Conservation (phyloP, 2,329 filamentous ascomycete genomes). For the Penicillium sp. region DNA sequence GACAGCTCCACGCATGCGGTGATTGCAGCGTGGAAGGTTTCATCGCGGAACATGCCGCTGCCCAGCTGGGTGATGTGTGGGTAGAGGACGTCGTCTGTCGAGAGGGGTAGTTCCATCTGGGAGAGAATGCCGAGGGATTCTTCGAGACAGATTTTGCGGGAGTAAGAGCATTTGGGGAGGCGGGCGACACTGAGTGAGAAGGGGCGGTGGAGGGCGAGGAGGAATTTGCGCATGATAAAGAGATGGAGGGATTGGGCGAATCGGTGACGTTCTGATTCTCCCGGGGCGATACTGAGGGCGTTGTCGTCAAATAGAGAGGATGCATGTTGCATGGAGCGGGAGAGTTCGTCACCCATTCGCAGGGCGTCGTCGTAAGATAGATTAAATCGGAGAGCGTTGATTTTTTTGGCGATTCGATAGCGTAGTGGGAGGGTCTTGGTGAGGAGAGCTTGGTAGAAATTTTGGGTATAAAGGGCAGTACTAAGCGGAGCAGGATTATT, state of each 20-base stretch:
- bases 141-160: slow-evolving; percentile 40
- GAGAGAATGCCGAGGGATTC: slow-evolving; percentile 38
- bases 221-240: slow-evolving; percentile 54
- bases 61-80: slow-evolving; percentile 34
- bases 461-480: slow-evolving; percentile 23
- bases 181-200: slow-evolving; percentile 36
- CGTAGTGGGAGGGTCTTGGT: slow-evolving; percentile 31
- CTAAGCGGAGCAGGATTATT: slow-evolving; percentile 22
- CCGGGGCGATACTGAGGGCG: slow-evolving; percentile 2
- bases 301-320: slow-evolving; percentile 27
- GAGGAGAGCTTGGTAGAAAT: slow-evolving; percentile 32
- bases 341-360: slow-evolving; percentile 31
- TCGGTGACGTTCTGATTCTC: slow-evolving; percentile 17
- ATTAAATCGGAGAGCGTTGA: slow-evolving; percentile 33
- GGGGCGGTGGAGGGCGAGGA: slow-evolving; percentile 55
- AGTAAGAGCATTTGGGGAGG: slow-evolving; percentile 39
- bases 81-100: slow-evolving; percentile 22
- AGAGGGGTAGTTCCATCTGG: slow-evolving; percentile 26
- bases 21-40: slow-evolving; percentile 35
- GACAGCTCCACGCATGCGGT: slow-evolving; percentile 36
- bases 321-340: slow-evolving; percentile 24
- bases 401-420: slow-evolving; percentile 31
- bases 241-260: slow-evolving; percentile 47
- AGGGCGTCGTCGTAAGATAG: slow-evolving; percentile 37
- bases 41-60: slow-evolving; percentile 38